Evolutionary conservation across 2,329 filamentous ascomycete genomes (phyloP).

Genomic region (Tolypocladium album): DNA sequence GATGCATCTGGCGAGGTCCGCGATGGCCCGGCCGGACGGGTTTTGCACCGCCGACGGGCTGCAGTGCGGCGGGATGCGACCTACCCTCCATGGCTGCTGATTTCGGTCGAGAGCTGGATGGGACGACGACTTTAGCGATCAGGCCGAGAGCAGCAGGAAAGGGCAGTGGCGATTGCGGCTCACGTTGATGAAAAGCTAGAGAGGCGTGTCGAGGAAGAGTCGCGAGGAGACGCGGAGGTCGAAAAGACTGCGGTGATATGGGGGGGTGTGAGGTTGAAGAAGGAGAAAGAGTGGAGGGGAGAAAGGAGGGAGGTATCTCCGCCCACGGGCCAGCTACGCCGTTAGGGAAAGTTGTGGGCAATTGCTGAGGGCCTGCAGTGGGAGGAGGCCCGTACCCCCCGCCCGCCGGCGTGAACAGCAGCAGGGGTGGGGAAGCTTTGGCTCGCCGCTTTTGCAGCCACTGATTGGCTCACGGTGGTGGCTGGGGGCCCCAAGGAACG

Average conservation of each 20-base stretch:
- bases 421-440: not conserved
- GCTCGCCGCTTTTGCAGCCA: conserved; percentile 18
- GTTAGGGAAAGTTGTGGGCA: conserved; percentile 14
- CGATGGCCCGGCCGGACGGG: conserved; percentile 1
- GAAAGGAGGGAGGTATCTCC: conserved; percentile 16
- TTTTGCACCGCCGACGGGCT: not conserved
- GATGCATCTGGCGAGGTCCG: conserved; percentile 1
- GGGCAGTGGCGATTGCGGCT: not conserved
- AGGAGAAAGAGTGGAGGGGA: conserved; percentile 21
- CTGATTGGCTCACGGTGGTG: conserved; percentile 24
- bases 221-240: conserved; percentile 8
- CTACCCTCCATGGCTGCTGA: conserved; percentile 47
- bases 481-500: conserved; percentile 11
- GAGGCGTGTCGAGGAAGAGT: conserved; percentile 7
- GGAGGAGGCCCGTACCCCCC: not conserved
- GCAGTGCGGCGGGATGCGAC: conserved; percentile 13
- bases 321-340: not conserved
- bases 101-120: conserved; percentile 25
- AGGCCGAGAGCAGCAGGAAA: conserved; percentile 10
- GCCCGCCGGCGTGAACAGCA: not conserved
- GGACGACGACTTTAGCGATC: conserved; percentile 7
- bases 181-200: conserved; percentile 9
- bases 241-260: conserved; percentile 7
- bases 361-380: not conserved
- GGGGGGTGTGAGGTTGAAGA: conserved; percentile 16